A percentile compares a stretch with the other conserved stretches of the same genome.
phyloP scores from a whole-genome alignment of 2,329 filamentous ascomycete genomes.

The Didymella segeticola region DNA sequence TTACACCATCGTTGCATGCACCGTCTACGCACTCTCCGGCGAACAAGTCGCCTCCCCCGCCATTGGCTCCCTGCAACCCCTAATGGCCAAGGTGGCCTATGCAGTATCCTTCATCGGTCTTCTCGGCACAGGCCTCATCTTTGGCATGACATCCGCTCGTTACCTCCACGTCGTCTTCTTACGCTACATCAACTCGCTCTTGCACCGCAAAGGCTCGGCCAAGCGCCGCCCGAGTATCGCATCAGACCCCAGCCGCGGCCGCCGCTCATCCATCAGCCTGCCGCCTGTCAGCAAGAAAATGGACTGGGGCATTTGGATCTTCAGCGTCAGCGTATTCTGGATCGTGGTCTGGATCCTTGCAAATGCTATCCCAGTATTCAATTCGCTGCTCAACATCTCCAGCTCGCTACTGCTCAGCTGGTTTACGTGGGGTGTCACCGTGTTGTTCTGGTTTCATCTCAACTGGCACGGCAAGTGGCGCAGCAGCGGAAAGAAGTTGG shows the following conservation, averaged over 20 bases:
- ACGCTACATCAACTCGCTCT: conserved; percentile 23
- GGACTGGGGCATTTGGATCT: conserved; percentile 32
- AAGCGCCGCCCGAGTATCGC: conserved; percentile 7
- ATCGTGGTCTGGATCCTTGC: conserved; percentile 35
- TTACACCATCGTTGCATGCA: conserved; percentile 31
- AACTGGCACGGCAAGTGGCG: conserved; percentile 38
- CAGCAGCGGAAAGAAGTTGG: conserved; percentile 27
- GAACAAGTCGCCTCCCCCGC: conserved; percentile 36
- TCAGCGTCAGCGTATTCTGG: conserved; percentile 35
- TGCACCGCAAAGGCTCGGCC: conserved; percentile 21
- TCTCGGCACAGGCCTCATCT: conserved; percentile 33
- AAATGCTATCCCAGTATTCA: conserved; percentile 40
- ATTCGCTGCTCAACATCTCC: conserved; percentile 35
- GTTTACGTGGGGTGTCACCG: conserved; percentile 39
- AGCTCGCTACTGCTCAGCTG: conserved; percentile 33
- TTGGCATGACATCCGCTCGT: conserved; percentile 32
- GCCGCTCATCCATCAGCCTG: conserved; percentile 23
- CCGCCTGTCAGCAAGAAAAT: conserved; percentile 23
- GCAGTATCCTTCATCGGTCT: conserved; percentile 31
- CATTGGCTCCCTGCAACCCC: conserved; percentile 28
- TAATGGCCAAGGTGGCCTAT: conserved; percentile 34
- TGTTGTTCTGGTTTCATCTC: conserved; percentile 40
- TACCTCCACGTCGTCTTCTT: conserved; percentile 35
- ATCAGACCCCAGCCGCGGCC: conserved; percentile 20
- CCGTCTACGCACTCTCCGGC: conserved; percentile 34